These are phyloP conservation scores for Bipolaris zeicola DNA, from an alignment of 2,329 filamentous ascomycete genomes.

Conservation along the genomic window DNA sequence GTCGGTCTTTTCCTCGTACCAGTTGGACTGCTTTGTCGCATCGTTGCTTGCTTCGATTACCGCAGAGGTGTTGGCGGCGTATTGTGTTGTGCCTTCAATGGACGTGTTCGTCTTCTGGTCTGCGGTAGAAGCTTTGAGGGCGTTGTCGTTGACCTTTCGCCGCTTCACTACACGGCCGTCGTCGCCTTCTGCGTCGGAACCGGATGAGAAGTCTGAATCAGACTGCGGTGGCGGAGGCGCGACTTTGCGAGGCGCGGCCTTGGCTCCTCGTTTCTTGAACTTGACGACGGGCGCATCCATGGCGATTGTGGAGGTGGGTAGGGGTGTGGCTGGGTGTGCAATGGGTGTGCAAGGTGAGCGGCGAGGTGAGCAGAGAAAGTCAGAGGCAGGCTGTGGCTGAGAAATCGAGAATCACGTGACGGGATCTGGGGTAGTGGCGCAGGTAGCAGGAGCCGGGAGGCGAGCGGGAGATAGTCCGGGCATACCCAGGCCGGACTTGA, in stretches of 20 bases:
- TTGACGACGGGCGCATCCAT: constrained; percentile 62
- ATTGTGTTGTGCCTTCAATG: constrained; percentile 56
- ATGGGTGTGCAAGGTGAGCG: neutral
- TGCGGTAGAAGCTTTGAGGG: constrained; percentile 67
- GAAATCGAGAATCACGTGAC: constrained; percentile 22
- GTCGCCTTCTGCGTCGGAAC: constrained; percentile 72
- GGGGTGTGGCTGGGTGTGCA: neutral
- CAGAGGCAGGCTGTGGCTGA: constrained; percentile 34
- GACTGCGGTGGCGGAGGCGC: constrained; percentile 73
- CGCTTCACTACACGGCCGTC: constrained; percentile 77
- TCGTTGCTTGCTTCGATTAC: constrained; percentile 75
- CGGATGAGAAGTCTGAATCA: constrained; percentile 65
- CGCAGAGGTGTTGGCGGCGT: constrained; percentile 65
- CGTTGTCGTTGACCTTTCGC: constrained; percentile 69
- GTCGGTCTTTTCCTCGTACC: constrained; percentile 77
- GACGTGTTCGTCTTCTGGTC: constrained; percentile 55
- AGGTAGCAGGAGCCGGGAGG: neutral
- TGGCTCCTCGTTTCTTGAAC: constrained; percentile 86
- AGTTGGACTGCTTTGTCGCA: constrained; percentile 86
- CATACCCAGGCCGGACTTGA: neutral
- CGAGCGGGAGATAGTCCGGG: neutral
- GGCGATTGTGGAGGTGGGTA: constrained; percentile 24
- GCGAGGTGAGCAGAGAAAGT: constrained; percentile 23
- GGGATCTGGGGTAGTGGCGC: constrained; percentile 20
- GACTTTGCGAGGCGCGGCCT: constrained; percentile 80